These are phyloP conservation scores for Trichoderma sp. DNA, from an alignment of 2,329 filamentous ascomycete species.

Conservation along the genomic window DNA sequence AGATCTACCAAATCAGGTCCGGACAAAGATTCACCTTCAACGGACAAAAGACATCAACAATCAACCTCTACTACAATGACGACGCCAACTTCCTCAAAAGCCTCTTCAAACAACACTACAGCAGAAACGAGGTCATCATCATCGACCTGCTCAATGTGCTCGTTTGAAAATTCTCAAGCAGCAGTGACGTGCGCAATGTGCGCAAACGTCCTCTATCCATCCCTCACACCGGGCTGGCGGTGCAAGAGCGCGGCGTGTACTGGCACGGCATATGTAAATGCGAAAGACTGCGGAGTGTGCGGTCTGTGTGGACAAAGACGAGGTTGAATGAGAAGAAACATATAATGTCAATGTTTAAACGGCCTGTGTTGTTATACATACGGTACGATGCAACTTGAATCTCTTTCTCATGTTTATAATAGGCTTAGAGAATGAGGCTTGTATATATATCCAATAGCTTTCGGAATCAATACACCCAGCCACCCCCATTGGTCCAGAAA, in stretches of 20 bases:
- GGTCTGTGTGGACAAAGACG: constrained; percentile 62
- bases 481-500: background rate
- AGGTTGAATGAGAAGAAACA: background rate
- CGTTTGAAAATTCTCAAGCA: constrained; percentile 58
- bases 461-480: background rate
- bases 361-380: background rate
- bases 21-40: background rate
- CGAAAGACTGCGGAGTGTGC: constrained; percentile 68
- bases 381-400: too few species aligned
- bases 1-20: background rate
- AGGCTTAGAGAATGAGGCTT: too few species aligned
- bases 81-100: background rate
- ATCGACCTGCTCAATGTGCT: constrained; percentile 63
- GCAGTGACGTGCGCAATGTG: constrained; percentile 67
- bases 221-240: constrained; percentile 60
- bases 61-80: background rate
- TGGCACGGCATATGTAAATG: constrained; percentile 63
- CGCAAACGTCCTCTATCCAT: constrained; percentile 64
- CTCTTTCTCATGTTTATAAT: too few species aligned
- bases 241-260: constrained; percentile 60
- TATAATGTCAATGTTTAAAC: background rate
- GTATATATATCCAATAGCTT: background rate
- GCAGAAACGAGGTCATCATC: background rate
- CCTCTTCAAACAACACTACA: background rate
- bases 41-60: background rate